Conservation (phyloP, 768 basidiomycete genomes). For the Trametes meyenii region DNA sequence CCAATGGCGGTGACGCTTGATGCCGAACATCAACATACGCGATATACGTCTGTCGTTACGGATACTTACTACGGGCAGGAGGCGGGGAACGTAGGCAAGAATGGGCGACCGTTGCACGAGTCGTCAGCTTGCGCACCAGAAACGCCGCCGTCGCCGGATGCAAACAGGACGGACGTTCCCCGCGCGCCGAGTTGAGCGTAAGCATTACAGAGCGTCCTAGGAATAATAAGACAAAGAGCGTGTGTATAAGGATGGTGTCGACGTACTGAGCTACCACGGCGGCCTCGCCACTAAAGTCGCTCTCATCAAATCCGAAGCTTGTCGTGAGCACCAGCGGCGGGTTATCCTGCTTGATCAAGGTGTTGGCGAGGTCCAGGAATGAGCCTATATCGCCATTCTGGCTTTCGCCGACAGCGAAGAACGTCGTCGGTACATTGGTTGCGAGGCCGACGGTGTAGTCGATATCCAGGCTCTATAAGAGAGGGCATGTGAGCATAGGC, state of each 20-base stretch:
- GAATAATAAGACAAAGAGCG: background rate
- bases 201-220: conserved; percentile 38
- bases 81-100: conserved; percentile 41
- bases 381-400: conserved; percentile 35
- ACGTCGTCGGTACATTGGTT: conserved; percentile 36
- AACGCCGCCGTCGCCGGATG: conserved; percentile 43
- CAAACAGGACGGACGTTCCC: conserved; percentile 40
- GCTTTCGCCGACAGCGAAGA: conserved; percentile 38
- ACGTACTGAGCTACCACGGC: conserved; percentile 32
- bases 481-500: conserved; percentile 35
- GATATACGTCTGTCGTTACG: background rate
- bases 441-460: conserved; percentile 41
- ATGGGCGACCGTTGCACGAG: conserved; percentile 45
- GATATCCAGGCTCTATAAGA: conserved; percentile 37
- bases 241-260: background rate
- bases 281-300: conserved; percentile 27
- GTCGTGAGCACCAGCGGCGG: conserved; percentile 40
- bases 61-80: conserved; percentile 38
- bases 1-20: conserved; percentile 33
- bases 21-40: background rate
- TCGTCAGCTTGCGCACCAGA: conserved; percentile 30
- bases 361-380: conserved; percentile 38
- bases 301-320: conserved; percentile 39
- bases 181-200: conserved; percentile 40
- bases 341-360: conserved; percentile 25